Evolutionary conservation across 441 rosid genomes (phyloP).

Genomic region (Gossypium gossypioides): DNA sequence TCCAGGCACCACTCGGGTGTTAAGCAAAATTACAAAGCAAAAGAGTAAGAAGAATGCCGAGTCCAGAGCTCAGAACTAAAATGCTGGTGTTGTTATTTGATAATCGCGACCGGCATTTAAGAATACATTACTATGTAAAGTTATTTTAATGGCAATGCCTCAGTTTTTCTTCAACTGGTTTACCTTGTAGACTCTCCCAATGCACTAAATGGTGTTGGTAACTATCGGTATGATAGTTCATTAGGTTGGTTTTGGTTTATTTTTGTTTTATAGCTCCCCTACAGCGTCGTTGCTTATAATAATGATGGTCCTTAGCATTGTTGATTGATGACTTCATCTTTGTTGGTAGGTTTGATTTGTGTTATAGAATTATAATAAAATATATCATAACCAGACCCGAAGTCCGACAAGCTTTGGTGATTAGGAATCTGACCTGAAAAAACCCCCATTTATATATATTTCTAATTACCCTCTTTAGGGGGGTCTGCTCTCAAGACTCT

Average conservation of each 20-base stretch:
- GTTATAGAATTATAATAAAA: too few relatives aligned
- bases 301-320: not conserved
- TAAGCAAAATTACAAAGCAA: conserved; percentile 30
- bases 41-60: conserved; percentile 27
- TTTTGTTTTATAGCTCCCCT: not conserved
- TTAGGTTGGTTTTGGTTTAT: conserved; percentile 9
- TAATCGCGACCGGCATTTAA: not conserved
- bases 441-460: too few relatives aligned
- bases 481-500: too few relatives aligned
- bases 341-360: conserved; percentile 38
- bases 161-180: not conserved
- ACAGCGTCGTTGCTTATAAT: not conserved
- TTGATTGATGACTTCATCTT: conserved; percentile 1
- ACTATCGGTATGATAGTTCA: conserved; percentile 65
- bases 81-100: conserved; percentile 29
- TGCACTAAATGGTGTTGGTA: conserved; percentile 33
- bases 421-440: too few relatives aligned
- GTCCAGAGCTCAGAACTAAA: conserved; percentile 19
- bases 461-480: too few relatives aligned
- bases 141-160: not conserved
- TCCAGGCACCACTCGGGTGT: conserved; percentile 21
- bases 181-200: conserved; percentile 29
- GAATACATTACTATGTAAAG: not conserved
- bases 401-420: too few relatives aligned
- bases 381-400: too few relatives aligned